Conservation (phyloP, 176 grass and related monocot genomes). For the Oryza nivara region DNA sequence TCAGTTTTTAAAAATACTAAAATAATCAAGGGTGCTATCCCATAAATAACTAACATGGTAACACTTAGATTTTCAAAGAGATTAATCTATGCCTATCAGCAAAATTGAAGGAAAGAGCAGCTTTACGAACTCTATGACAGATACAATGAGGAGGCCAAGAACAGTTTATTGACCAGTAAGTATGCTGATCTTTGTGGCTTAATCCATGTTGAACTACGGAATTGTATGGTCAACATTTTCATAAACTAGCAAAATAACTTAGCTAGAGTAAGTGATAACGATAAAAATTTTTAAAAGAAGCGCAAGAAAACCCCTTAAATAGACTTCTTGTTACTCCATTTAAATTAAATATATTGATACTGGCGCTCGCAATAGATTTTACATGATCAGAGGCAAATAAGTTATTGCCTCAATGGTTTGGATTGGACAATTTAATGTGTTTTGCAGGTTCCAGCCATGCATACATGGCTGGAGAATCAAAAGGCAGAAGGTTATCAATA, state of each 20-base stretch:
- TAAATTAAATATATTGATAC: background rate
- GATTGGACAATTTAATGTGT: background rate
- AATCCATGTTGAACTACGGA: conserved; percentile 22
- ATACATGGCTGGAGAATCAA: background rate
- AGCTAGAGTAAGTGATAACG: background rate
- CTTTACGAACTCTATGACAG: background rate
- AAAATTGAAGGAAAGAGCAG: background rate
- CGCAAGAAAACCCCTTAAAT: background rate
- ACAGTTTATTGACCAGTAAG: conserved; percentile 1
- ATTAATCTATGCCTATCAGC: background rate
- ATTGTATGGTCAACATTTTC: background rate
- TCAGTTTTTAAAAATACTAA: background rate
- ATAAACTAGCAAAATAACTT: background rate
- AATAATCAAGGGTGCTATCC: background rate
- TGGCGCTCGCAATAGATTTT: background rate
- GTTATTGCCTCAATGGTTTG: background rate
- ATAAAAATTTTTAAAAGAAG: conserved; percentile 13
- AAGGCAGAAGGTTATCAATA: background rate
- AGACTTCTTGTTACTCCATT: background rate
- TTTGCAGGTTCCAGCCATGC: background rate
- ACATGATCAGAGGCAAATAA: conserved; percentile 10
- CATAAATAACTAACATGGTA: conserved; percentile 10
- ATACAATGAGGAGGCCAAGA: background rate
- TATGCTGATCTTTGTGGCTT: background rate
- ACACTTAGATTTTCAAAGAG: background rate